Evolutionary conservation across 208 protist genomes (phyloP).

Genomic region (Tritrichomonas foetus): DNA sequence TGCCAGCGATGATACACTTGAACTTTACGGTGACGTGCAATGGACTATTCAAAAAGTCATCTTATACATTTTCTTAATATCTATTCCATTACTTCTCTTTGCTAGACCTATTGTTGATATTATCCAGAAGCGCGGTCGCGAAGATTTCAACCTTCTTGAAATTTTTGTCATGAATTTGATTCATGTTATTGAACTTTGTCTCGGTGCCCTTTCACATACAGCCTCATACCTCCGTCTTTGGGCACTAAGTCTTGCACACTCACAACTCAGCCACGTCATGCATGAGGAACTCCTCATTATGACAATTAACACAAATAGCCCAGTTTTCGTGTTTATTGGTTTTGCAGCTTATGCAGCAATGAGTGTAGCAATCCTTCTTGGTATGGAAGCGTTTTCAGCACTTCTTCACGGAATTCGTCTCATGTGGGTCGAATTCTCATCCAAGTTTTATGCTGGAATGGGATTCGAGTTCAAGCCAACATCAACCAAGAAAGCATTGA

Average conservation of each 20-base stretch:
- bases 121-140: neutral
- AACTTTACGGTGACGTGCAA: neutral
- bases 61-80: conserved; percentile 16
- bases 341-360: conserved; percentile 81
- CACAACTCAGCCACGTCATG: conserved; percentile 49
- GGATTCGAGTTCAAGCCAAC: conserved; percentile 34
- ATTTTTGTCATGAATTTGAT: conserved; percentile 91
- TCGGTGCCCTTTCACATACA: conserved; percentile 97
- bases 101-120: neutral
- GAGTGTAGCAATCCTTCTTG: conserved; percentile 87
- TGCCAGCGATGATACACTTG: neutral
- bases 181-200: conserved; percentile 98
- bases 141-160: conserved; percentile 72
- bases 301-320: neutral
- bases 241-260: conserved; percentile 98
- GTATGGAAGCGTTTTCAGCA: conserved; percentile 96
- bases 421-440: conserved; percentile 68
- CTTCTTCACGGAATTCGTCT: conserved; percentile 96
- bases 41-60: conserved; percentile 29
- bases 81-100: conserved; percentile 43
- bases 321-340: conserved; percentile 71
- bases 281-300: neutral
- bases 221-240: conserved; percentile 99
- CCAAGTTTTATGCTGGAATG: conserved; percentile 50
- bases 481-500: neutral